Evolutionary conservation across 768 basidiomycete genomes (phyloP).

Genomic region (Leccinum uliginosum): DNA sequence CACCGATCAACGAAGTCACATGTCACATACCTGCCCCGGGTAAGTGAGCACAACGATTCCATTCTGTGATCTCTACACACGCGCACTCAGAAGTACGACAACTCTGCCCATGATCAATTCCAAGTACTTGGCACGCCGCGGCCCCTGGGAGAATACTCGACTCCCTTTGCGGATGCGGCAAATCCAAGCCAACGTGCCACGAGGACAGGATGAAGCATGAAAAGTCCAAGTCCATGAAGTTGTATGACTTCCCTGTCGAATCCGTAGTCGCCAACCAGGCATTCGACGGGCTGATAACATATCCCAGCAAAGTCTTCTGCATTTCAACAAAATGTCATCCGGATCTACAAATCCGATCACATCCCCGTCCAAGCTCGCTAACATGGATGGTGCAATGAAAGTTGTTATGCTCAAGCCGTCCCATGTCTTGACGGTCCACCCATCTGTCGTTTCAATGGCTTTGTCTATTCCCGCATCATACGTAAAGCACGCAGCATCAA

Average conservation of each 20-base stretch:
- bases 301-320: too few species aligned
- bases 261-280: slow-evolving; percentile 54
- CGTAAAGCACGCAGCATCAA: slow-evolving; percentile 73
- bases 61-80: too few species aligned
- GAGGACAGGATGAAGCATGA: slow-evolving; percentile 35
- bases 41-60: too few species aligned
- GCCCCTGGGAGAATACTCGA: too few species aligned
- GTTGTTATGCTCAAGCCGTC: slow-evolving; percentile 90
- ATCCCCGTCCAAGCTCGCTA: slow-evolving; percentile 73
- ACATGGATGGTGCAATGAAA: slow-evolving; percentile 83
- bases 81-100: too few species aligned
- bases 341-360: slow-evolving; percentile 85
- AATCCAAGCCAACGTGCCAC: slow-evolving; percentile 12
- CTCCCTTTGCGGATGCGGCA: too few species aligned
- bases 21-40: too few species aligned
- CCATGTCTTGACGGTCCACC: slow-evolving; percentile 50
- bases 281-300: slow-evolving; percentile 54
- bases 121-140: too few species aligned
- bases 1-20: too few species aligned
- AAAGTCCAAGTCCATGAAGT: slow-evolving; percentile 44
- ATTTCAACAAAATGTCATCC: slow-evolving; percentile 28
- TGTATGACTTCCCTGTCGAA: slow-evolving; percentile 34
- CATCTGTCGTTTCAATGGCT: slow-evolving; percentile 22
- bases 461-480: slow-evolving; percentile 49
- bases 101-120: too few species aligned